A percentile compares a stretch with the other conserved stretches of the same genome.
Conservation (phyloP, 441 rosid genomes). For the Raphanus hybrid region DNA sequence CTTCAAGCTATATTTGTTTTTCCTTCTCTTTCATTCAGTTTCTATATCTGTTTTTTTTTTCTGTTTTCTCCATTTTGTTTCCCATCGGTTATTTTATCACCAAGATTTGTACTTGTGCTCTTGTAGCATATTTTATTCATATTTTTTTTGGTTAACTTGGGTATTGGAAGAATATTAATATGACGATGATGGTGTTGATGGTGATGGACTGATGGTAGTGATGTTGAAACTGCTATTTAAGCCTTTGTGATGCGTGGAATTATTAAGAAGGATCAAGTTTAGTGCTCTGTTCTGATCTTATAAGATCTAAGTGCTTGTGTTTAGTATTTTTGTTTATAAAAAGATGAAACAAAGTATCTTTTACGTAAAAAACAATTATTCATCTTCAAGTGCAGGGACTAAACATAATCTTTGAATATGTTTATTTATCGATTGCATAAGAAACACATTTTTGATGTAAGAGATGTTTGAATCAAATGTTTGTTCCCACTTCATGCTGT, state of each 20-base stretch:
- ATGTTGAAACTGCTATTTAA: conserved; percentile 21
- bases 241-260: conserved; percentile 25
- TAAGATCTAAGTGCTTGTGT: conserved; percentile 35
- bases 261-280: conserved; percentile 15
- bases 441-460: conserved; percentile 21
- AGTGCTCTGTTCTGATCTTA: conserved; percentile 32
- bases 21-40: conserved; percentile 23
- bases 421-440: conserved; percentile 28
- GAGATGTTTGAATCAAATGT: conserved; percentile 42
- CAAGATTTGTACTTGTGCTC: conserved; percentile 11
- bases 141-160: conserved; percentile 6
- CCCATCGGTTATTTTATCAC: neutral
- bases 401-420: conserved; percentile 18
- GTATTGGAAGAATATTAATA: conserved; percentile 16
- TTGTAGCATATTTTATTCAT: conserved; percentile 21
- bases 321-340: neutral
- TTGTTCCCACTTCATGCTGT: conserved; percentile 29
- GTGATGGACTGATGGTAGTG: neutral
- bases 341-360: neutral
- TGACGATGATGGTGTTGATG: conserved; percentile 21
- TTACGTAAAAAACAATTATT: conserved; percentile 20
- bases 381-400: conserved; percentile 30
- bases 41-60: neutral
- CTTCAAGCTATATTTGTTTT: conserved; percentile 14
- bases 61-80: conserved; percentile 26